phyloP scores from a whole-genome alignment of 257 asterid species.

The Solanum chiquidenum region DNA sequence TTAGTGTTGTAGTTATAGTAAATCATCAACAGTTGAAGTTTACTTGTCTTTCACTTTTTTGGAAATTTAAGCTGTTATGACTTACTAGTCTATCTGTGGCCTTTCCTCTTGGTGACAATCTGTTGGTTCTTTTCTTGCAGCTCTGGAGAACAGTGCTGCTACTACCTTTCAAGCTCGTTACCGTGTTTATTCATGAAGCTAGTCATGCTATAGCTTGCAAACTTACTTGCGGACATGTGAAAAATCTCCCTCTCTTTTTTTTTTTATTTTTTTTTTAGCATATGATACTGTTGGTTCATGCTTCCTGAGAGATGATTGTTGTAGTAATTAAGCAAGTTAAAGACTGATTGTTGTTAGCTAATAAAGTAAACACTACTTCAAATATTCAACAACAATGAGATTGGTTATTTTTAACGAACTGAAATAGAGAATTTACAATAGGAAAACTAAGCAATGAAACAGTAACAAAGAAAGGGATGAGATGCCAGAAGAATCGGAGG shows the following conservation, averaged over 20 bases:
- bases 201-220: conserved; percentile 39
- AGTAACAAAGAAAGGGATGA: not conserved
- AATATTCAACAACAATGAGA: not conserved
- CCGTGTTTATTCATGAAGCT: conserved; percentile 36
- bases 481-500: not conserved
- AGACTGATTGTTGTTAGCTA: not conserved
- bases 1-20: not conserved
- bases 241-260: not conserved
- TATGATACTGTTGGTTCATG: not conserved
- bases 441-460: not conserved
- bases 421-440: not conserved
- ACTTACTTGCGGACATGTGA: conserved; percentile 36
- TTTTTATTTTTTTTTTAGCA: not conserved
- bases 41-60: not conserved
- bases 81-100: not conserved
- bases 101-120: not conserved
- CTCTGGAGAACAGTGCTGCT: conserved; percentile 28
- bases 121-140: conserved; percentile 3
- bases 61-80: not conserved
- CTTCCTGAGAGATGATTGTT: not conserved
- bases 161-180: conserved; percentile 31
- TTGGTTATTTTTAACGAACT: not conserved
- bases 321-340: not conserved
- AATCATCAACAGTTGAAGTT: not conserved
- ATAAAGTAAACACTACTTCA: not conserved